Base-by-base conservation (phyloP, 805 yeast genomes). In the Debaryomyces prosopidis region DNA sequence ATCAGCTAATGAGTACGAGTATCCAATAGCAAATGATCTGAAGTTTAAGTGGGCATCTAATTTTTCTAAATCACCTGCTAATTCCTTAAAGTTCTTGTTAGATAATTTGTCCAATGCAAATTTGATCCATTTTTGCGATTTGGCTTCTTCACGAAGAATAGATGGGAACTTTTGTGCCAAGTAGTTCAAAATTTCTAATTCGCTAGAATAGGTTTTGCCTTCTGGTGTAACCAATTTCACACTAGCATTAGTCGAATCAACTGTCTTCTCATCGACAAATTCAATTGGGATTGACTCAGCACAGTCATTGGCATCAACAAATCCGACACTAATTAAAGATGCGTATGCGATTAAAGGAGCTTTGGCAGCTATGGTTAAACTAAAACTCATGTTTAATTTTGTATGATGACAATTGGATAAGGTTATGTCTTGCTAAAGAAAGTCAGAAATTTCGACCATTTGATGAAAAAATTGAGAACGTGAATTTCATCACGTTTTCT, bases 11-110 rank as follows among this genome's bases (percentile, higher is more conserved):
- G 95, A 73, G 50, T 78, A 71, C n/a, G 72, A 54, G 68, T 82
- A 77, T 33, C 94, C 96, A 44, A 79, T 68, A 44, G 89, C 64
- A 63, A 80, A 91, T 6, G 97, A 80, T 62, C 96, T 81, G 76
- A 87, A 81, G 77, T 89, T 89, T 67, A 92, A 77, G 66, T 85
- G 91, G 38, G 84, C 69, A 57, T 92, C 97, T 57, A 92, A 76
- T 60, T 79, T 78, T 66, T 88, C 96, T 63, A 92, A 79, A 56
- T 85, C 83, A 36, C 74, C 79, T 34, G 94, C 77, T 48, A 92
- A 77, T 58, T 84, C 87, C 74, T 89, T 89, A 79, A 92, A 94
- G 73, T 92, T 92, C 74, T 87, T 90, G 65, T 85, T 79, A 42
- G 84, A 75, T 50, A 89, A 76, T 58, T 86, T 83, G 45, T 81